Evolutionary conservation across 2,329 filamentous ascomycete species (phyloP).

Genomic region (Neonectria sp.): DNA sequence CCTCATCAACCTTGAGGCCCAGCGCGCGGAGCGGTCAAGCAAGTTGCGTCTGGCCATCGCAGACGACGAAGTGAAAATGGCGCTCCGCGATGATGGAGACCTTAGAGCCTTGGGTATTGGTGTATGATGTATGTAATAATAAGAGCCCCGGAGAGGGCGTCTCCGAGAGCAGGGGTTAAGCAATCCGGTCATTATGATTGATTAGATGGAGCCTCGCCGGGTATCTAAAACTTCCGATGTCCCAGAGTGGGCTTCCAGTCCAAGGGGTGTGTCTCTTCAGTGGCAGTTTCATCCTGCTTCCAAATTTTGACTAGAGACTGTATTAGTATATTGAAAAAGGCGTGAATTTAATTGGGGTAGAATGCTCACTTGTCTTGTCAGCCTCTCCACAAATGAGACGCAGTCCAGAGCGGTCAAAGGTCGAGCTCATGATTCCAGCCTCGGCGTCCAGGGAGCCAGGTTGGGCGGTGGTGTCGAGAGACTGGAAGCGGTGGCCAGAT

Average conservation of each 20-base stretch:
- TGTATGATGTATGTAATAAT: constrained; percentile 51
- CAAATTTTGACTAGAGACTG: constrained; percentile 83
- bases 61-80: constrained; percentile 91
- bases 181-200: constrained; percentile 26
- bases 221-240: constrained; percentile 78
- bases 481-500: constrained; percentile 92
- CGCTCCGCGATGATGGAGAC: constrained; percentile 89
- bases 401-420: constrained; percentile 90
- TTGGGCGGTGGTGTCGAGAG: constrained; percentile 91
- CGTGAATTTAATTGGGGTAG: background rate
- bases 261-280: constrained; percentile 90
- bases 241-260: constrained; percentile 91
- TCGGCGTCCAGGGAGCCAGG: constrained; percentile 95
- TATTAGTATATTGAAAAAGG: constrained; percentile 42
- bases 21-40: constrained; percentile 86
- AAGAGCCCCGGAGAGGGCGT: constrained; percentile 29
- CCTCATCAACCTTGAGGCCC: constrained; percentile 86
- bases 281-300: constrained; percentile 94
- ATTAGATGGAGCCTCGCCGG: constrained; percentile 24
- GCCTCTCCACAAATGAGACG: constrained; percentile 94
- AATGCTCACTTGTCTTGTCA: constrained; percentile 86
- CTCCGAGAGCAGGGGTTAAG: constrained; percentile 8
- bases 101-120: constrained; percentile 83
- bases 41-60: constrained; percentile 89
- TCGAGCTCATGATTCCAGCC: constrained; percentile 93